Evolutionary conservation across 768 basidiomycete genomes (phyloP), one percentile per base, ranked within the genome.

Genomic region (Russula olivacea): DNA sequence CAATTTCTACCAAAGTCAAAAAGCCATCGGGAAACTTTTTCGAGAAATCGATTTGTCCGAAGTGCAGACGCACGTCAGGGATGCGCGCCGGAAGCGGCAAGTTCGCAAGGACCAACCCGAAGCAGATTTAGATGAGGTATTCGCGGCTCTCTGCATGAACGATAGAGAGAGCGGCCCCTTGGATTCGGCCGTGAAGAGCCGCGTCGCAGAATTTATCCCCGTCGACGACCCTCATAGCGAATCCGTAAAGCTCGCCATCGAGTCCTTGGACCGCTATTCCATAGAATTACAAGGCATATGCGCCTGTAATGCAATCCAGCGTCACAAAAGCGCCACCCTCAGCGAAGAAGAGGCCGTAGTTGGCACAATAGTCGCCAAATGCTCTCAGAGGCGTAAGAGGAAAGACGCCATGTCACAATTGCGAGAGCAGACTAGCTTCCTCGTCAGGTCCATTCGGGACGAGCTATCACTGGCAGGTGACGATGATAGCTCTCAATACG

Each of bases 311-410:
- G 78, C 79, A 2, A 72, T 86, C 0, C 73, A 75, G 55, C 67
- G 70, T n/a, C 76, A 74, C 32, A 73, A 58, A 38, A 4, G 71
- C 3, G 74, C 76, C 1, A 74, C 75, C 56, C 73, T 87, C 2
- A 80, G 80, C 11, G 86, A 88, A 68, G 85, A 83, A 69, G 88
- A 88, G 70, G 84, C 80, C 0, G 72, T 85, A 2, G 71, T 87
- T 19, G 87, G 88, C 0, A 87, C 86, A 0, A 88, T 88, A 62
- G 75, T 81, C 0, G 84, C 85, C 21, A 84, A 85, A 62, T 82
- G 77, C 14, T 81, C 84, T 0, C 83, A 87, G 67, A 79, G 80
- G 14, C 77, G 83, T 10, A 77, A 74, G 61, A 76, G 85, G 25
- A 78, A 73, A 61, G 81, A 86, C 41, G 69, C 77, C 40, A 86